Conservation (phyloP, 371 early-diverging fungal genomes). For the Mucor sp. region DNA sequence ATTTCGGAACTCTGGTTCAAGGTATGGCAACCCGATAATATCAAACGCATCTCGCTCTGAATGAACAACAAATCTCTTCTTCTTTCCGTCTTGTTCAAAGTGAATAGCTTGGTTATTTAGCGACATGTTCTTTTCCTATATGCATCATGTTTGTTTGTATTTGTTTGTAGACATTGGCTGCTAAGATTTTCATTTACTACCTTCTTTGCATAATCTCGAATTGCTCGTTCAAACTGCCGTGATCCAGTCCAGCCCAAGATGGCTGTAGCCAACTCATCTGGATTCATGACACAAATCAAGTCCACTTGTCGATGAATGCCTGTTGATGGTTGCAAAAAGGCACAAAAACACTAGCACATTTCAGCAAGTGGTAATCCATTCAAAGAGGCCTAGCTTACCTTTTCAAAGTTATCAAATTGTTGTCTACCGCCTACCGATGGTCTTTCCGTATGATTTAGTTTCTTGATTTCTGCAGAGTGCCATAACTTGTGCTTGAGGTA, state of each 20-base stretch:
- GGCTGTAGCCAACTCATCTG: slow-evolving; percentile 34
- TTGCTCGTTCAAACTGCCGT: slow-evolving; percentile 42
- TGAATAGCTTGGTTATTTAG: slow-evolving; percentile 42
- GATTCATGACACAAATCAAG: slow-evolving; percentile 36
- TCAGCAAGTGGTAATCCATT: neutral
- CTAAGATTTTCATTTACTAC: neutral
- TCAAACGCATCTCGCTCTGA: slow-evolving; percentile 42
- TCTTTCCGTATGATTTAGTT: neutral
- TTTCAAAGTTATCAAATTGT: slow-evolving; percentile 31
- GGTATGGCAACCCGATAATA: slow-evolving; percentile 39
- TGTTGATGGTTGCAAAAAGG: slow-evolving; percentile 51
- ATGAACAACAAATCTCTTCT: slow-evolving; percentile 14
- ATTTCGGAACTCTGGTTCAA: slow-evolving; percentile 47
- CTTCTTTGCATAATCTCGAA: slow-evolving; percentile 42
- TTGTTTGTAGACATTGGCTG: neutral
- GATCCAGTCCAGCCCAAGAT: slow-evolving; percentile 59
- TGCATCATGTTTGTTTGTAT: neutral
- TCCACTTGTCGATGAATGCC: slow-evolving; percentile 52
- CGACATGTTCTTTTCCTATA: slow-evolving; percentile 27
- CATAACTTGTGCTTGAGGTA: slow-evolving; percentile 12
- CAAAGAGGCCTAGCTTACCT: no score
- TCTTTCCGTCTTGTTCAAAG: slow-evolving; percentile 16
- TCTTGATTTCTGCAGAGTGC: slow-evolving; percentile 4
- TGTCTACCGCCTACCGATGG: neutral
- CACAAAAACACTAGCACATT: slow-evolving; percentile 39